phyloP scores from a whole-genome alignment of 2,329 filamentous ascomycete species.

The Simplicillium aogashimaense region DNA sequence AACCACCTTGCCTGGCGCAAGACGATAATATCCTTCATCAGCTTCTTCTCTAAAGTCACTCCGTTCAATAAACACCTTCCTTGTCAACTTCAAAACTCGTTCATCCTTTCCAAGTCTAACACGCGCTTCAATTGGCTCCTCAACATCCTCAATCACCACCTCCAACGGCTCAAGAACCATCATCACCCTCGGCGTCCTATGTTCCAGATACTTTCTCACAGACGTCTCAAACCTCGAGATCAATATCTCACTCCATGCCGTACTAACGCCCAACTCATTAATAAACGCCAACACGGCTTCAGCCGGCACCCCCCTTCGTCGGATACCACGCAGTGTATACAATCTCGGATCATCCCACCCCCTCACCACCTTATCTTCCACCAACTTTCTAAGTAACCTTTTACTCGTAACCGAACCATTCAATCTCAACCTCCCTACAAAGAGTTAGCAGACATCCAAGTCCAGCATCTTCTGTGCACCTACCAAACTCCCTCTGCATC shows the following conservation, averaged over 20 bases:
- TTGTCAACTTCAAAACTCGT: constrained; percentile 53
- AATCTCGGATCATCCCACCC: constrained; percentile 89
- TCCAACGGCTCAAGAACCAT: constrained; percentile 78
- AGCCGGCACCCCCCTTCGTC: constrained; percentile 76
- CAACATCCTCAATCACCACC: constrained; percentile 70
- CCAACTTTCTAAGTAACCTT: constrained; percentile 70
- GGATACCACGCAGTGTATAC: constrained; percentile 77
- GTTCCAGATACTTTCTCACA: constrained; percentile 78
- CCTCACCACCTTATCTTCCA: constrained; percentile 67
- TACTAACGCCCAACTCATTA: constrained; percentile 85
- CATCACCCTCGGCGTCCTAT: constrained; percentile 80
- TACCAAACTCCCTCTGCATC: constrained; percentile 79
- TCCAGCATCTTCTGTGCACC: background rate
- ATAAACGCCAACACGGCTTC: constrained; percentile 84
- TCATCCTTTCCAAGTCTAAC: constrained; percentile 78
- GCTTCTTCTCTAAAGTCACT: constrained; percentile 64
- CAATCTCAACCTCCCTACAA: constrained; percentile 44
- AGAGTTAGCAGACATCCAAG: background rate
- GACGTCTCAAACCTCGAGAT: constrained; percentile 75
- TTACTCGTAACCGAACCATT: constrained; percentile 82
- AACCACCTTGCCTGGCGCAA: constrained; percentile 62
- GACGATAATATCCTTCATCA: constrained; percentile 62
- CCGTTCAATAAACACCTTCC: constrained; percentile 76
- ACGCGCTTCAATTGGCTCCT: constrained; percentile 45
- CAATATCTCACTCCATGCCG: constrained; percentile 68